Evolutionary conservation across 2,329 filamentous ascomycete species (phyloP).

Genomic region (Xylaria sp.): DNA sequence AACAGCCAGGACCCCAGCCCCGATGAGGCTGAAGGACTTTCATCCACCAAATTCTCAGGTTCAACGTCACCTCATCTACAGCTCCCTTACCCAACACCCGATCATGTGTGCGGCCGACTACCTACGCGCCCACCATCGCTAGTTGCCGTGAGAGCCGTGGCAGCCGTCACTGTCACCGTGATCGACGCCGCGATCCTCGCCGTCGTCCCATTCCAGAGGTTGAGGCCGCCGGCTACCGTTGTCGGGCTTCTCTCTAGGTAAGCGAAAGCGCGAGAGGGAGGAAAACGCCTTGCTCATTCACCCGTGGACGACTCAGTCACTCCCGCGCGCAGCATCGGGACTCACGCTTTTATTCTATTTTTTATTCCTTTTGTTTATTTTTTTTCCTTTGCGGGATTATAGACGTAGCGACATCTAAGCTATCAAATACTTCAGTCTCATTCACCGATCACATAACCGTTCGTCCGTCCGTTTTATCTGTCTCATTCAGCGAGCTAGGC

Average conservation of each 20-base stretch:
- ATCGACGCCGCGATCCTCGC: not conserved
- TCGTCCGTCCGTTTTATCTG: not conserved
- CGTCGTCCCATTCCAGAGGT: constrained; percentile 10
- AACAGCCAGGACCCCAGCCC: constrained; percentile 28
- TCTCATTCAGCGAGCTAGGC: constrained; percentile 23
- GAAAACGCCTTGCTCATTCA: constrained; percentile 20
- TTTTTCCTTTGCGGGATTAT: not conserved
- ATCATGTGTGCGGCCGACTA: constrained; percentile 35
- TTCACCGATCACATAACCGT: constrained; percentile 7
- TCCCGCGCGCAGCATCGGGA: constrained; percentile 1
- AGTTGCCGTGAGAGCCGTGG: constrained; percentile 24
- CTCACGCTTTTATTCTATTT: constrained; percentile 4
- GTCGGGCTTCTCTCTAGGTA: constrained; percentile 9
- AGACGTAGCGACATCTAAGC: not conserved
- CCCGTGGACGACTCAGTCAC: not conserved
- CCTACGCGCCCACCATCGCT: constrained; percentile 27
- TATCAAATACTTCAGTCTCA: constrained; percentile 16
- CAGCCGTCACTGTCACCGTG: constrained; percentile 20
- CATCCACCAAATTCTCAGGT: constrained; percentile 40
- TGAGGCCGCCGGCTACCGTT: constrained; percentile 34
- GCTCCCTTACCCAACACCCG: constrained; percentile 23
- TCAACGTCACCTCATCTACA: constrained; percentile 45
- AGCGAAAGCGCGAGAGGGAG: constrained; percentile 3
- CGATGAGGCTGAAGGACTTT: constrained; percentile 47
- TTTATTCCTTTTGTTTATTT: not conserved